Evolutionary conservation across 2,329 filamentous ascomycete species (phyloP), one percentile per base, ranked within the genome.

Genomic region (Fusarium sp.): DNA sequence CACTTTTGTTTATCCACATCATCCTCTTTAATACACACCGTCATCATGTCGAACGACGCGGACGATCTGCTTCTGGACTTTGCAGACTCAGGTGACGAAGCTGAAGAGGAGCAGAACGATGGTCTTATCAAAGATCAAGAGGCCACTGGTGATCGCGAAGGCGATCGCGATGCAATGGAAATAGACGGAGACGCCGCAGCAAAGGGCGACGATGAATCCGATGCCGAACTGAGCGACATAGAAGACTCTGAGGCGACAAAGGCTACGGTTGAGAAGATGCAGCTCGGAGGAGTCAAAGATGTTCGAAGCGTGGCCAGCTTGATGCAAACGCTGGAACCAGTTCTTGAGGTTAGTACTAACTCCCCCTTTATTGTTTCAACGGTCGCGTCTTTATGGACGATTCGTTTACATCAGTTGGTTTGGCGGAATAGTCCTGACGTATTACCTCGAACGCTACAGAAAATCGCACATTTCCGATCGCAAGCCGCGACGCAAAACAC

Each of bases 41-140:
- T 61, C 76, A 80, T 67, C 55, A 97, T 98, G 94, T 94, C 95
- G 79, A 97, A 94, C 46, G 87, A 97, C 69, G 95, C 93, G 68
- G 94, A 98, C 77, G 95, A 98, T 79, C 88, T 99, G 13, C 86
- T 98, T 74, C 93, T 96, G 77, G 93, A 97, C 59, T 81, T 82
- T 61, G 81, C 78, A 11, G 80, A 77, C 77, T 93, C 90, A 8
- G 94, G 90, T 54, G 93, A 93, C 55, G 93, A 96, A 74, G 88
- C 87, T 40, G 91, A 91, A 67, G 88, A 89, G 37, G 84, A 88
- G 32, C 84, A 86, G 48, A 84, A 87, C 61, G 83, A 86, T 70
- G 82, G 82, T 56, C 79, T 81, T 56, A 80, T 84, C 42, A 80
- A 82, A 54, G 79, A 82, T 30, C 77, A 81, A 20, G 78, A 80